These are phyloP conservation scores for Trichoderma gracile DNA, from an alignment of 2,329 filamentous ascomycete species.

Conservation along the genomic window DNA sequence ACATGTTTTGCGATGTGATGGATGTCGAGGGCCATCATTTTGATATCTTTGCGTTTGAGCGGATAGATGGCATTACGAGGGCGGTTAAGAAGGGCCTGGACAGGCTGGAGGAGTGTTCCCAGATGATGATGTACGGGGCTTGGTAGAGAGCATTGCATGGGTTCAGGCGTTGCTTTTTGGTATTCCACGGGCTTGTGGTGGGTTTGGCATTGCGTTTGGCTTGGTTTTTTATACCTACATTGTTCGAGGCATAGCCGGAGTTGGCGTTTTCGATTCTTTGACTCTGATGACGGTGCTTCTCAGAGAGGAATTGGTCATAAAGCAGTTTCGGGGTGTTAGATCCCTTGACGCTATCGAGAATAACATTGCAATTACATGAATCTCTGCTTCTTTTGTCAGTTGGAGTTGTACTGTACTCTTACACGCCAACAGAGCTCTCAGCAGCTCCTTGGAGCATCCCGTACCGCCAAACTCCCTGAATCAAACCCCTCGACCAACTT, in stretches of 20 bases:
- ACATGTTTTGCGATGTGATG: conserved; percentile 48
- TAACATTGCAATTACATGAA: too few relatives aligned
- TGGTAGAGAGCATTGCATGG: conserved; percentile 1
- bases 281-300: not conserved
- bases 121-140: conserved; percentile 24
- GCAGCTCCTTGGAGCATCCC: too few relatives aligned
- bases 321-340: not conserved
- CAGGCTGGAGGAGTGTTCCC: conserved; percentile 19
- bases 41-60: conserved; percentile 44
- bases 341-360: not conserved
- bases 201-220: not conserved
- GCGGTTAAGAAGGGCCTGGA: conserved; percentile 31
- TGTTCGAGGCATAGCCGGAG: not conserved
- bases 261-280: not conserved
- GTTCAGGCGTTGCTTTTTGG: not conserved
- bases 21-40: conserved; percentile 56
- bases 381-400: too few relatives aligned
- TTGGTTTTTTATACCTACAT: conserved; percentile 2
- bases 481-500: not conserved
- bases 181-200: not conserved
- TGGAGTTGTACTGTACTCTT: too few relatives aligned
- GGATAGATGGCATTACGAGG: conserved; percentile 34
- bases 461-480: too few relatives aligned
- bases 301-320: not conserved
- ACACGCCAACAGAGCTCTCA: too few relatives aligned